phyloP scores from a whole-genome alignment of 352 stramenopile species.

The Globisporangium alternatum region DNA sequence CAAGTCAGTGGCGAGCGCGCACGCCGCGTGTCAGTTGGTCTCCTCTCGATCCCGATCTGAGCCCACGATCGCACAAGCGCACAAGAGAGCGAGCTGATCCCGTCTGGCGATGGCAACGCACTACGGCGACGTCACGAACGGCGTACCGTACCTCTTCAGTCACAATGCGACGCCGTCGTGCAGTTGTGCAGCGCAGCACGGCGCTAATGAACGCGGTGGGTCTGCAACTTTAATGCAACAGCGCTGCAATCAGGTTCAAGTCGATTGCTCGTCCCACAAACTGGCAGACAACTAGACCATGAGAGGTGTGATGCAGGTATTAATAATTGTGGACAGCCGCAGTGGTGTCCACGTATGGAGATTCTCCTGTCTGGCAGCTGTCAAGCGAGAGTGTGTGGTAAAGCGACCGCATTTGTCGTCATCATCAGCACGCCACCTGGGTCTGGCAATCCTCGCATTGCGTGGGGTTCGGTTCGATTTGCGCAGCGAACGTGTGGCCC shows the following conservation, averaged over 20 bases:
- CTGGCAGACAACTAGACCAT: no score
- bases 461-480: background rate
- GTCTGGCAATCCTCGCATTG: background rate
- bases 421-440: background rate
- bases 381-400: no score
- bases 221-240: background rate
- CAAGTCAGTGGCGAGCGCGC: slow-evolving; percentile 1
- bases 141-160: background rate
- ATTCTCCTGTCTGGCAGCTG: no score
- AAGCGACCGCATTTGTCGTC: no score
- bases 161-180: slow-evolving; percentile 3
- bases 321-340: no score
- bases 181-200: background rate
- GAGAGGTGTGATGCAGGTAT: no score
- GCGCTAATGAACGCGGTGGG: background rate
- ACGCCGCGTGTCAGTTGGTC: slow-evolving; percentile 9
- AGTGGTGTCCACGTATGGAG: no score
- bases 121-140: background rate
- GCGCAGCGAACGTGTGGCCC: background rate
- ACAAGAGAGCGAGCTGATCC: background rate
- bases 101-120: background rate
- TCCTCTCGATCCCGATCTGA: background rate
- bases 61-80: slow-evolving; percentile 3
- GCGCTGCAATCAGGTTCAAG: background rate
- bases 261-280: no score